These are phyloP conservation scores for Knoxdaviesia proteae DNA, from an alignment of 2,329 filamentous ascomycete species.

Conservation along the genomic window DNA sequence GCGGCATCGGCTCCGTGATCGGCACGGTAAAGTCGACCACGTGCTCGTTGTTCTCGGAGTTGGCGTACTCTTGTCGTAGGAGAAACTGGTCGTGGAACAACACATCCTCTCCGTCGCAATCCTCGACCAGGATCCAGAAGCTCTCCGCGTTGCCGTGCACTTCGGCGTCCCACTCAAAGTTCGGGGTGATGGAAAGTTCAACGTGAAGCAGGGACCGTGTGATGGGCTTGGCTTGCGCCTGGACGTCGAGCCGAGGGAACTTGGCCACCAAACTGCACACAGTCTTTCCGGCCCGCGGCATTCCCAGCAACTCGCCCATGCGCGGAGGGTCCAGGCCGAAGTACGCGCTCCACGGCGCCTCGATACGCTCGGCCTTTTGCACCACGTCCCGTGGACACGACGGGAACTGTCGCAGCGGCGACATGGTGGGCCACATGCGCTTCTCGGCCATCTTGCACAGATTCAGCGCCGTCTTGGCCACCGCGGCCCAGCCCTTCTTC, in stretches of 20 bases:
- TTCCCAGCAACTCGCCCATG: constrained; percentile 83
- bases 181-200: constrained; percentile 78
- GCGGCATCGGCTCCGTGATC: constrained; percentile 92
- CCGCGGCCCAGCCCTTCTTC: constrained; percentile 87
- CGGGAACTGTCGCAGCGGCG: constrained; percentile 77
- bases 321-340: constrained; percentile 91
- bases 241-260: constrained; percentile 80
- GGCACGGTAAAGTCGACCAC: constrained; percentile 90
- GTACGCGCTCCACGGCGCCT: constrained; percentile 82
- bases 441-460: constrained; percentile 99
- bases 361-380: constrained; percentile 82
- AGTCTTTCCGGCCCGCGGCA: constrained; percentile 69
- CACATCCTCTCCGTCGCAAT: constrained; percentile 91
- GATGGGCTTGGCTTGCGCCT: constrained; percentile 85
- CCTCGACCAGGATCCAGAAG: constrained; percentile 95
- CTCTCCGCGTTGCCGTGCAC: constrained; percentile 75
- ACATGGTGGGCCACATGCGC: constrained; percentile 99
- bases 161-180: constrained; percentile 86
- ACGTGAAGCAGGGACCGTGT: constrained; percentile 83
- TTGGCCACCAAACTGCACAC: constrained; percentile 78
- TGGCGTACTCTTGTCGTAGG: constrained; percentile 72
- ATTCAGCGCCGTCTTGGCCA: constrained; percentile 79
- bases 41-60: constrained; percentile 76
- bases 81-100: constrained; percentile 89
- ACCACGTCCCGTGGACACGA: constrained; percentile 67